Percentiles rank a stretch among this genome's conserved stretches.
Evolutionary conservation across 768 basidiomycete genomes (phyloP).

Genomic region (Rhizopogon sp.): DNA sequence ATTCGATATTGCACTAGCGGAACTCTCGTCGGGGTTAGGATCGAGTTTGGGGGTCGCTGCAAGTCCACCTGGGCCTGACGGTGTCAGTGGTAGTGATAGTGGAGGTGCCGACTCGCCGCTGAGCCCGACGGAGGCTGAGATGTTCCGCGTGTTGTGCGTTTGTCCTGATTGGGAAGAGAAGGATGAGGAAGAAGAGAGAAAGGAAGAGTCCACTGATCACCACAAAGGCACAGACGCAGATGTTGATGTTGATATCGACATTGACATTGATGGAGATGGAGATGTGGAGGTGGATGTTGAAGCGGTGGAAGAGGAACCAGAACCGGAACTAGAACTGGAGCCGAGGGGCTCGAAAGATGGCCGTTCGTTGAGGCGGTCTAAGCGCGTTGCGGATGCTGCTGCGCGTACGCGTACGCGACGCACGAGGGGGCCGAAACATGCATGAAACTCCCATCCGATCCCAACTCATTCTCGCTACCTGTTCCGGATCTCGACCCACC

Average conservation of each 20-base stretch:
- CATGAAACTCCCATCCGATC: conserved; percentile 11
- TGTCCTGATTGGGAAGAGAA: conserved; percentile 50
- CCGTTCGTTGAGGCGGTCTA: conserved; percentile 41
- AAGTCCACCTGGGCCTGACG: too few species aligned
- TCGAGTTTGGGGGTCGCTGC: background rate
- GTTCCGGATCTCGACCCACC: too few species aligned
- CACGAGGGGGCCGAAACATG: conserved; percentile 20
- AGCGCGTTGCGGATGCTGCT: conserved; percentile 60
- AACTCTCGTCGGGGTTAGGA: conserved; percentile 14
- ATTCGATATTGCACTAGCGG: conserved; percentile 25
- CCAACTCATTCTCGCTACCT: background rate
- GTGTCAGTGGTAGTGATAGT: too few species aligned
- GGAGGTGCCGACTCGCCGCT: conserved; percentile 40
- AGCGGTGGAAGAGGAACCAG: background rate
- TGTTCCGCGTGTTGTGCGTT: conserved; percentile 61
- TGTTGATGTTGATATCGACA: background rate
- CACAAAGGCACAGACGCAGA: background rate
- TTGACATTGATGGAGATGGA: conserved; percentile 4
- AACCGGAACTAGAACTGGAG: too few species aligned
- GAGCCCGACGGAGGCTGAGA: conserved; percentile 65
- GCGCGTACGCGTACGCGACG: conserved; percentile 40
- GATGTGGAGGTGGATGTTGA: conserved; percentile 1
- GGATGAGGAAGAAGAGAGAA: conserved; percentile 19
- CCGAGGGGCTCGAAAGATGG: background rate
- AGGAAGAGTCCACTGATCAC: background rate